Percentiles rank a stretch among this genome's conserved stretches.
These are phyloP conservation scores for Fusarium torreyae DNA, from an alignment of 2,329 filamentous ascomycete species.

Conservation along the genomic window DNA sequence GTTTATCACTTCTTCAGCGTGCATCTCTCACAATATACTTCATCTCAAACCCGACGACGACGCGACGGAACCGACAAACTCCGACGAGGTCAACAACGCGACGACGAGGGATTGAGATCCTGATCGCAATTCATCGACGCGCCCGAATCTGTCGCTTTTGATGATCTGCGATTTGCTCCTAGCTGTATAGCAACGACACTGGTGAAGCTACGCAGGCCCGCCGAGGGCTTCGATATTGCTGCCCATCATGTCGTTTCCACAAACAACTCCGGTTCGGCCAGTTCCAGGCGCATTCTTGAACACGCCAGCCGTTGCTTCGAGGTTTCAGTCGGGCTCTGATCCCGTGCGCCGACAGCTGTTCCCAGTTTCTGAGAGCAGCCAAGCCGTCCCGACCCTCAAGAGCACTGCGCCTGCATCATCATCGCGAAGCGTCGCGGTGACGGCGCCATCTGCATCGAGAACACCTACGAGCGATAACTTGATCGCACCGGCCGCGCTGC, in stretches of 20 bases:
- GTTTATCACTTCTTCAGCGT: constrained; percentile 48
- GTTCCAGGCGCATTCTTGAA: constrained; percentile 83
- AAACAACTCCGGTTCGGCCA: constrained; percentile 77
- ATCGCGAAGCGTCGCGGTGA: constrained; percentile 39
- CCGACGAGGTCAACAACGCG: constrained; percentile 30
- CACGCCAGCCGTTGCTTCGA: constrained; percentile 75
- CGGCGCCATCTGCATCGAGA: constrained; percentile 45
- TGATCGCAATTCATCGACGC: constrained; percentile 29
- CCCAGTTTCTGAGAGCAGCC: constrained; percentile 49
- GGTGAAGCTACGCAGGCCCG: constrained; percentile 51
- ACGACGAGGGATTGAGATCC: constrained; percentile 29
- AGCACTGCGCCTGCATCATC: constrained; percentile 39
- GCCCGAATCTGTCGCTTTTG: constrained; percentile 45
- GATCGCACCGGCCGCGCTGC: constrained; percentile 54
- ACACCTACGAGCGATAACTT: constrained; percentile 50
- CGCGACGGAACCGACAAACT: constrained; percentile 39
- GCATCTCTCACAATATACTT: constrained; percentile 39
- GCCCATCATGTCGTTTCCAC: constrained; percentile 68
- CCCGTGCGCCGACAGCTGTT: constrained; percentile 69
- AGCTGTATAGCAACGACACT: constrained; percentile 48
- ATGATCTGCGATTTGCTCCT: constrained; percentile 50
- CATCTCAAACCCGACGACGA: constrained; percentile 41
- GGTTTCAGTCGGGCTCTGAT: constrained; percentile 62
- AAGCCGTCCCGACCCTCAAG: constrained; percentile 36
- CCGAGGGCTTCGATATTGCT: constrained; percentile 49